Evolutionary conservation across 345 rosid genomes (phyloP).

Genomic region (Aegle marmelos): DNA sequence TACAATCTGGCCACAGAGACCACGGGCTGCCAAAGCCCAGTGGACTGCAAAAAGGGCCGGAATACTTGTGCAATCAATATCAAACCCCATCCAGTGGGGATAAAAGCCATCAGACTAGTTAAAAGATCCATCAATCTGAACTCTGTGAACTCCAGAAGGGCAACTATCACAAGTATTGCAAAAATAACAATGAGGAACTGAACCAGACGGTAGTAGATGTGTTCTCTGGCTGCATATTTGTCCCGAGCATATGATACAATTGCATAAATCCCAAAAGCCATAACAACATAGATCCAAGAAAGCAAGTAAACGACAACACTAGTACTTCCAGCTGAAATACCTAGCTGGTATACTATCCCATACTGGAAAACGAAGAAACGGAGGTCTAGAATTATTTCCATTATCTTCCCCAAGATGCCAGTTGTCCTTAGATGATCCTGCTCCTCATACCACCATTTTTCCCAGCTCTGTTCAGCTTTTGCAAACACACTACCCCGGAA

Average conservation of each 20-base stretch:
- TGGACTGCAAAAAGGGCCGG: conserved; percentile 55
- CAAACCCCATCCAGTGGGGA: conserved; percentile 93
- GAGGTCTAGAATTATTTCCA: conserved; percentile 78
- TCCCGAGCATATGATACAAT: conserved; percentile 61
- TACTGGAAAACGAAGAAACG: conserved; percentile 94
- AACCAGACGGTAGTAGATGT: conserved; percentile 79
- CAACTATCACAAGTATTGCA: conserved; percentile 50
- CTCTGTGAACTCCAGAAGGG: conserved; percentile 62
- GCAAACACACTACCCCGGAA: conserved; percentile 74
- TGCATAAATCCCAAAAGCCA: conserved; percentile 53
- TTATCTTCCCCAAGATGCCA: conserved; percentile 73
- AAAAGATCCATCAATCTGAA: conserved; percentile 62
- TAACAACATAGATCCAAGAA: conserved; percentile 71
- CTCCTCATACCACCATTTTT: conserved; percentile 93
- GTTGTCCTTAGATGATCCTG: conserved; percentile 86
- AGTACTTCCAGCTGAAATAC: conserved; percentile 47
- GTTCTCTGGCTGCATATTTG: conserved; percentile 71
- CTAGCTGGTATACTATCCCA: conserved; percentile 80
- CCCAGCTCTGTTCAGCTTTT: conserved; percentile 94
- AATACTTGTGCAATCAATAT: conserved; percentile 76
- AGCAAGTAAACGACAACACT: conserved; percentile 73
- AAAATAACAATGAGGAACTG: conserved; percentile 74
- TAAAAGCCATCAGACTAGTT: conserved; percentile 79
- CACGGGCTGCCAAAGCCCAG: conserved; percentile 66
- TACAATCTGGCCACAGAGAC: conserved; percentile 81